A percentile compares a stretch with the other conserved stretches of the same genome.
Conservation (phyloP, 1,284 basidiomycete species). For the Cryptococcus maquisensis region DNA sequence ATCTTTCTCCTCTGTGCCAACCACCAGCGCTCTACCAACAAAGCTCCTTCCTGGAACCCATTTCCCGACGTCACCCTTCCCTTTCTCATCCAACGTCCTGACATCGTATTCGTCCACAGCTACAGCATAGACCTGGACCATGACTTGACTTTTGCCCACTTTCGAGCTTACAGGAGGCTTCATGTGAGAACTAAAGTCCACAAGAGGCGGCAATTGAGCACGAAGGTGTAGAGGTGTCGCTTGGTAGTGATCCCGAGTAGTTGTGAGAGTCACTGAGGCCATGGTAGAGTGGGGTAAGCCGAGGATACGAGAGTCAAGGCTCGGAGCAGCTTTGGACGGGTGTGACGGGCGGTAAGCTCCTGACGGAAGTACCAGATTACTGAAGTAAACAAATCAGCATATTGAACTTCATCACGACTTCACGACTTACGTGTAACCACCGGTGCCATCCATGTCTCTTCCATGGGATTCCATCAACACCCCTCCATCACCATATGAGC, state of each 20-base stretch:
- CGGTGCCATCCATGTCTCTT: slow-evolving; percentile 19
- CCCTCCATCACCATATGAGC: slow-evolving; percentile 28
- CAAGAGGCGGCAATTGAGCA: slow-evolving; percentile 43
- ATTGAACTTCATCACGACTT: neutral
- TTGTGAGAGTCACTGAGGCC: slow-evolving; percentile 64
- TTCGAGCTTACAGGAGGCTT: slow-evolving; percentile 60
- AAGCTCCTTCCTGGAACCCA: slow-evolving; percentile 72
- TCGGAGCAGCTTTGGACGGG: slow-evolving; percentile 47
- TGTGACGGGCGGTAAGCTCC: slow-evolving; percentile 52
- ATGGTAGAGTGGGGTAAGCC: slow-evolving; percentile 78
- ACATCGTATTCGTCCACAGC: slow-evolving; percentile 70
- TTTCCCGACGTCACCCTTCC: slow-evolving; percentile 39
- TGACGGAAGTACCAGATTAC: slow-evolving; percentile 66
- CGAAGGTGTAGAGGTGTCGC: slow-evolving; percentile 52
- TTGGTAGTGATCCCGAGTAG: slow-evolving; percentile 19
- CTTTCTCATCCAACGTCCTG: slow-evolving; percentile 57
- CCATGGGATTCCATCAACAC: slow-evolving; percentile 39
- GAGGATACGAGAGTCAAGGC: slow-evolving; percentile 65
- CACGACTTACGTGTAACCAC: slow-evolving; percentile 38
- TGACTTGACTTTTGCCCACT: slow-evolving; percentile 61
- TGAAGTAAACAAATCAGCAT: slow-evolving; percentile 51
- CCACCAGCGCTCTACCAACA: slow-evolving; percentile 71
- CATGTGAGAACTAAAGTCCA: slow-evolving; percentile 64
- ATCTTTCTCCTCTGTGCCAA: slow-evolving; percentile 72
- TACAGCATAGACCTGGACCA: slow-evolving; percentile 81